These are phyloP conservation scores for Eremothecium gossypii DNA, from an alignment of 1,139 yeast genomes.

Conservation along the genomic window DNA sequence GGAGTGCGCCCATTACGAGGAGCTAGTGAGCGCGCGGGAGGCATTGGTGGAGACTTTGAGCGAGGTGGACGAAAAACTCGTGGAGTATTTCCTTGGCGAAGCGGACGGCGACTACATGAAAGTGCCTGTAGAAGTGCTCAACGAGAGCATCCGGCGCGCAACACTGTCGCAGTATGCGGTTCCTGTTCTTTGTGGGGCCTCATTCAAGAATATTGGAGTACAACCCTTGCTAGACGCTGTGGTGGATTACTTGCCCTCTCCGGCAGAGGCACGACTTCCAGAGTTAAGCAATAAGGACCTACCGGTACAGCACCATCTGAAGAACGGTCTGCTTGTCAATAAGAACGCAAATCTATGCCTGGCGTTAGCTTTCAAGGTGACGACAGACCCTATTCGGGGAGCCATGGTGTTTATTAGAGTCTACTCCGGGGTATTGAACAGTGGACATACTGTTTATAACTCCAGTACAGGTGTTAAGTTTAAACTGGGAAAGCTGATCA, in stretches of 20 bases:
- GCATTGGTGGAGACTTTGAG: constrained; percentile 77
- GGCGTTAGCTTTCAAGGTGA: constrained; percentile 87
- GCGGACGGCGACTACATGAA: constrained; percentile 58
- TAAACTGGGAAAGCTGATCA: constrained; percentile 54
- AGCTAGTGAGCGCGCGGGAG: constrained; percentile 52
- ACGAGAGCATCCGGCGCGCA: constrained; percentile 50
- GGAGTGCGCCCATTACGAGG: constrained; percentile 36
- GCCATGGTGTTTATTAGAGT: constrained; percentile 80
- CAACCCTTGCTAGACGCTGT: constrained; percentile 89
- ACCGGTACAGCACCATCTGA: constrained; percentile 34
- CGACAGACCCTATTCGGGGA: constrained; percentile 77
- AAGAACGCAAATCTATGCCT: constrained; percentile 51
- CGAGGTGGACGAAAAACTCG: constrained; percentile 66
- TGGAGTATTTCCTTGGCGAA: constrained; percentile 65
- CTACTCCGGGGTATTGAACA: constrained; percentile 65
- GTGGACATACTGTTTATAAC: constrained; percentile 56
- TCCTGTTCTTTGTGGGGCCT: constrained; percentile 89
- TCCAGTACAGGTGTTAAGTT: constrained; percentile 62
- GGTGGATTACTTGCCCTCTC: constrained; percentile 70
- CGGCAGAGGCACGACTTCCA: constrained; percentile 55
- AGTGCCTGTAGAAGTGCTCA: constrained; percentile 44
- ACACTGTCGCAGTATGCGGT: constrained; percentile 51
- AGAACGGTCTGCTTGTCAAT: constrained; percentile 44
- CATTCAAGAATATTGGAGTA: constrained; percentile 86
- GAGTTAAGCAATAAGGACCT: constrained; percentile 35